These are phyloP conservation scores for Xylaria sp. DNA, from an alignment of 2,329 filamentous ascomycete genomes.

Conservation along the genomic window DNA sequence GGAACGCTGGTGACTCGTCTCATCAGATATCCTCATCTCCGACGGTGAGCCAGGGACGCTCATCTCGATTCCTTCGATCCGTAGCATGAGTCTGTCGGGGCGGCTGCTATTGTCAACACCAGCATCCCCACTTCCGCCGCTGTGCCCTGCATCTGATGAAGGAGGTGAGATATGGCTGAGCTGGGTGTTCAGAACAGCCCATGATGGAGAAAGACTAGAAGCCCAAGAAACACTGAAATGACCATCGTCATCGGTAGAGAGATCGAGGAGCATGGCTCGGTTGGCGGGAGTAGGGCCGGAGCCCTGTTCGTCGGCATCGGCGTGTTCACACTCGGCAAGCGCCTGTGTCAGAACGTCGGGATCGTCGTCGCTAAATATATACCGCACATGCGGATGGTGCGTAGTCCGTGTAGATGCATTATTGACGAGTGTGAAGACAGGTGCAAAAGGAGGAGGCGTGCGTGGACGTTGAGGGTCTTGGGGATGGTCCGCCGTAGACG, in stretches of 20 bases:
- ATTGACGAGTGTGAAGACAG: constrained; percentile 87
- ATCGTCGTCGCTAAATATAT: constrained; percentile 94
- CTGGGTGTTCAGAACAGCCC: constrained; percentile 66
- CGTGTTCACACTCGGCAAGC: constrained; percentile 58
- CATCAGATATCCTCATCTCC: constrained; percentile 47
- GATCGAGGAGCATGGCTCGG: constrained; percentile 66
- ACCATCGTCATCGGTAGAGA: constrained; percentile 55
- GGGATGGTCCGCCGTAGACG: constrained; percentile 36
- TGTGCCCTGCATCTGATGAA: constrained; percentile 46
- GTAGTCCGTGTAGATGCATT: constrained; percentile 78
- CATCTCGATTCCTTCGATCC: constrained; percentile 65
- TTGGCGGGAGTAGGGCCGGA: constrained; percentile 46
- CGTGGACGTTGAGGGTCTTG: constrained; percentile 38
- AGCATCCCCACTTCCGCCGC: constrained; percentile 49
- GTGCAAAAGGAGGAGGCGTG: constrained; percentile 66
- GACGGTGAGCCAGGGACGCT: constrained; percentile 51
- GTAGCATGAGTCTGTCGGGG: constrained; percentile 65
- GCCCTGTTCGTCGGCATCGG: constrained; percentile 46
- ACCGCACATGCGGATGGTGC: constrained; percentile 87
- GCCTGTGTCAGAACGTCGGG: constrained; percentile 77
- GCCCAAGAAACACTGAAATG: constrained; percentile 71
- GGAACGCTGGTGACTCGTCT: constrained; percentile 43
- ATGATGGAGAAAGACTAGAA: constrained; percentile 77
- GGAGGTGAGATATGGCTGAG: constrained; percentile 55
- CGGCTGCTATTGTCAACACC: constrained; percentile 35